Base-by-base conservation (phyloP, 306 rosid genomes). In the Leucaena leucocephala region DNA sequence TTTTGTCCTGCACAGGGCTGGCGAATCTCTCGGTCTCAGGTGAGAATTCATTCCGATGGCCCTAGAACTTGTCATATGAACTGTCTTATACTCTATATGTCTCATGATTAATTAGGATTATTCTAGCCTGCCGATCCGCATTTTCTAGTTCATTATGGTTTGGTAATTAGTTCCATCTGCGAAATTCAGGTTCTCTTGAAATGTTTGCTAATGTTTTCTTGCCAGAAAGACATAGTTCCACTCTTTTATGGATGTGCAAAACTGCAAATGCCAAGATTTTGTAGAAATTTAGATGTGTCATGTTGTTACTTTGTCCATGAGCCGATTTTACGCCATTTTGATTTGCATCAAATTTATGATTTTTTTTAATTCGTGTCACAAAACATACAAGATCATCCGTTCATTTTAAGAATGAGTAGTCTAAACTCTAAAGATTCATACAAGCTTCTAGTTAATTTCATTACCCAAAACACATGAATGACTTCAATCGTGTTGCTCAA, bases 11-110 rank as follows among this genome's bases (percentile, higher is more conserved):
- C 79, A 76, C 88, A 91, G 91, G 96, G 57, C 74, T 91, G 86
- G 93, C 90, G 35, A 91, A 89, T 79, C 96, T 90, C 81, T 85
- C 96, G 3, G 74, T 89, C 69, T 71, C 93, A 87, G 96, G 96
- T 91, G 72, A 79, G 90, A 74, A 46, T 61, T 61, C 83, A 40
- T 81, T 68, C 58, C 82, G 39, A 62, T 52, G 42, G 66, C 38
- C 72, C 34, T 44, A 70, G 22, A 59, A 77, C 71, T 61, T 72
- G 2, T 33, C 8, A 54, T 19, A 7, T 43, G 19, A 62, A 62
- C 59, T 43, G 54, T 11, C 66, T 39, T 22, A 27, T 27, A 27
- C 8, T 59, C 66, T 8, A 40, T 22, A 16, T 57, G 64, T 75
- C 39, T 39, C 12, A 15, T 17, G 12, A 43, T 40, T 44, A 42